Evolutionary conservation across 148 eudicot species (phyloP).

Genomic region (Vaccinium myrtillus): DNA sequence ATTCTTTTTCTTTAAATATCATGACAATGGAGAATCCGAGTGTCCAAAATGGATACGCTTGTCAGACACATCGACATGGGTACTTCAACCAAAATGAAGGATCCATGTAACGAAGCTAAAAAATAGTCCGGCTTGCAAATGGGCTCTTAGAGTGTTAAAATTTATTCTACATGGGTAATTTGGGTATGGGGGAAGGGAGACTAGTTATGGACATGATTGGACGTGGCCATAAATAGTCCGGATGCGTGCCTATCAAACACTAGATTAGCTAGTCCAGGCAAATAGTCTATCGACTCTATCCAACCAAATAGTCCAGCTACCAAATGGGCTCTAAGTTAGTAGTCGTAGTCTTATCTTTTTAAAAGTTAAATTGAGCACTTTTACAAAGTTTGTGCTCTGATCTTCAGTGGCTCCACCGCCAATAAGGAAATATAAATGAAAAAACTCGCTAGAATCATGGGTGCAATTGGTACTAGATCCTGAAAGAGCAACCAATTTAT

Average conservation of each 20-base stretch:
- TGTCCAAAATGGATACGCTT: no score
- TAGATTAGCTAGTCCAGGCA: neutral
- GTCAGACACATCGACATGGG: no score
- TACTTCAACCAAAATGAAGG: no score
- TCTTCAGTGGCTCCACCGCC: neutral
- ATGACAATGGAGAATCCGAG: no score
- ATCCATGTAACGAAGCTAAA: no score
- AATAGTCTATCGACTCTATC: neutral
- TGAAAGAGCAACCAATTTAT: neutral
- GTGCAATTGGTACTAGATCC: neutral
- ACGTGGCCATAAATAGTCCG: neutral
- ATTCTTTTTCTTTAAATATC: no score
- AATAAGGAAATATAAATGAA: neutral
- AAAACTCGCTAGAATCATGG: neutral
- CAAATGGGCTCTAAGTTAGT: neutral
- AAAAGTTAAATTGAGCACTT: neutral
- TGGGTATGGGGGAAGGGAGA: neutral
- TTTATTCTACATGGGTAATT: neutral
- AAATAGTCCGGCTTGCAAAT: no score
- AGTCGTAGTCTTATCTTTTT: neutral
- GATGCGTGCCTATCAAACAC: neutral
- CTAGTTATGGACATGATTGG: neutral
- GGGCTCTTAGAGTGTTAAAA: no score
- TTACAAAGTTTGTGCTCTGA: neutral
- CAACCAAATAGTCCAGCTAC: neutral